Base-by-base conservation (phyloP, 2,329 filamentous ascomycete species). In the Colletotrichum graminicola region DNA sequence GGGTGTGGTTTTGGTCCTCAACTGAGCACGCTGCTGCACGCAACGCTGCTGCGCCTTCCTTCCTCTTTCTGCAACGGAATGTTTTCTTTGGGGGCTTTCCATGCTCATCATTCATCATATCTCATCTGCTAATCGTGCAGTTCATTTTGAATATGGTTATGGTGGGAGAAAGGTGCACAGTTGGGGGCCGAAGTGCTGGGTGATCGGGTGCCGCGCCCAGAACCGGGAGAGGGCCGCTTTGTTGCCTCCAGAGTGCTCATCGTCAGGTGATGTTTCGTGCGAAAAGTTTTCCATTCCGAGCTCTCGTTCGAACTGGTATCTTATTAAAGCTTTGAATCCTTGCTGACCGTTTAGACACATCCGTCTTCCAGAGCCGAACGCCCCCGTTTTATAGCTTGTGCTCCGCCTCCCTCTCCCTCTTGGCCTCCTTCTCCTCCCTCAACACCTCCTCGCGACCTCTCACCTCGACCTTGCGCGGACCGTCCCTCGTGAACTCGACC, bases 381-480 rank as follows among this genome's bases (percentile, higher is more conserved):
- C 7, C 7, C 43, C 21, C 8, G 11, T 23, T 18, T 66, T 23
- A 72, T 23, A 72, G 51, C 55, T 66, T 72, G 23, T 59, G 43
- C 47, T 60, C n/a, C 66, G 62, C 74, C 36, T 71, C 68, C 16
- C 49, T 36, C 12, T 66, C 71, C 26, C 52, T 71, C 66, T 76
- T 78, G n/a, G 29, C 71, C 70, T 77, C 77, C 75, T 79, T 84
- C 77, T 86, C 83, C 77, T 85, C 84, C 21, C 75, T 78, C 71
- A 89, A 71, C 0, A 88, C 83, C 54, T 90, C 87, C 39, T 83
- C 82, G 74, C 87, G 81, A 68, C 75, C 74, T 69, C 84, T 78
- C 3, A 92, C 83, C 78, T 91, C 87, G 2, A 91, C 82, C 68
- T 88, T 79, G 55, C 79, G 81, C 29, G 88, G 87, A 1, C 85